Evolutionary conservation across 148 eudicot genomes (phyloP), one percentile per base, ranked within the genome.

Genomic region (Rhododendron vialii): DNA sequence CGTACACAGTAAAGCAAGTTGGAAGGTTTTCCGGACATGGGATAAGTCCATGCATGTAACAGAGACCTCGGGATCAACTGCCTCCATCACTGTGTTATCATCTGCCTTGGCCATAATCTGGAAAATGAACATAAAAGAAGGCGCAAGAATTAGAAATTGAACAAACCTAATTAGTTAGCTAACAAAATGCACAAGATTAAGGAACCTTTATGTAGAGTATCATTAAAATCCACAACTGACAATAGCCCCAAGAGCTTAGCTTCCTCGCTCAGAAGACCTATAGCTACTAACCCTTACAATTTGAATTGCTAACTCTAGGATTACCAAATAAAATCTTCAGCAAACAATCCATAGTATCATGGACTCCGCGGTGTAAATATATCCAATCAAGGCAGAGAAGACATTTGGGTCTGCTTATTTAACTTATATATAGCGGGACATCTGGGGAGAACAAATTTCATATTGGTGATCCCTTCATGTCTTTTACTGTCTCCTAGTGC

Each of bases 1-100:
- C 7, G 95, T 92, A 91, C 96, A 94, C 47, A 94, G 86, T 81
- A 94, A 67, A 10, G 96, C 95, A 47, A 94, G 94, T 76, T 93
- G 94, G 83, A 94, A 94, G 8, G 91, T 87, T 79, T 92, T 92
- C 59, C 82, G 87, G 3, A 92, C 91, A 47, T 92, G 93, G 13
- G 82, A 73, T 82, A 84, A 53, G 67, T 94, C 90, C 85, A 89
- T 85, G 84, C 94, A 94, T 2, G 96, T 94, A 4, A 92, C 88
- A 18, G 93, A 88, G 7, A 94, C 93, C 88, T 94, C 96, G 0
- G 94, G 90, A 87, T 94, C 96, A 38, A 93, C 91, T 5, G 92
- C 91, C 48, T 94, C 96, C 95, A 94, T 94, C 57, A 94, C 85
- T 1, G 95, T 90, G 90, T 94, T 88, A 51, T 92, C 88, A 74